These are phyloP conservation scores for Ordospora pajunii DNA, from an alignment of 371 early-diverging fungal genomes.

Conservation along the genomic window DNA sequence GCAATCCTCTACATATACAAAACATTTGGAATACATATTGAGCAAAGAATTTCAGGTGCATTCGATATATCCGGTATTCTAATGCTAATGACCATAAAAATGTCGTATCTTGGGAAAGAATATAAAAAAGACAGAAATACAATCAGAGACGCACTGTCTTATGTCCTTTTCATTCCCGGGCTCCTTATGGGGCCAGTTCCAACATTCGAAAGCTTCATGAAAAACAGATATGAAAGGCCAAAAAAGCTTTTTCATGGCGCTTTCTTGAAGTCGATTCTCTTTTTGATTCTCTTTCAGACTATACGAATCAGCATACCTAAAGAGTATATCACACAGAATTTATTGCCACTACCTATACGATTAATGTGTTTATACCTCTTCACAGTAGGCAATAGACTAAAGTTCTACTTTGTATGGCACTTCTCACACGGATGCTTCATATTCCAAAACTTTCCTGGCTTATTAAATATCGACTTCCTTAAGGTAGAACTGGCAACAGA, in stretches of 20 bases:
- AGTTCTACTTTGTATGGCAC: conserved; percentile 53
- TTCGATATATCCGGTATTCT: conserved; percentile 47
- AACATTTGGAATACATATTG: conserved; percentile 13
- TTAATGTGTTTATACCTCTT: conserved; percentile 27
- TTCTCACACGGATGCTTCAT: conserved; percentile 38
- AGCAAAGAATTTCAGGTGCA: conserved; percentile 20
- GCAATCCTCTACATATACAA: conserved; percentile 36
- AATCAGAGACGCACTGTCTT: conserved; percentile 16
- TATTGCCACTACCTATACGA: neutral
- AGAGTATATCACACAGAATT: neutral
- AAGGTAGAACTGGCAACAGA: conserved; percentile 43
- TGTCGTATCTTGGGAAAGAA: conserved; percentile 40
- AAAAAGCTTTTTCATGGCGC: neutral
- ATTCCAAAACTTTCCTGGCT: conserved; percentile 24
- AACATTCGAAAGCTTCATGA: conserved; percentile 16
- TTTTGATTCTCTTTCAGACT: neutral
- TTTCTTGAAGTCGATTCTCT: conserved; percentile 10
- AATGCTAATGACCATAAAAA: conserved; percentile 48
- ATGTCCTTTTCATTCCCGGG: conserved; percentile 39
- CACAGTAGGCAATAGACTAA: conserved; percentile 24
- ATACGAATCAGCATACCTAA: conserved; percentile 4
- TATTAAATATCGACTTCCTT: conserved; percentile 37
- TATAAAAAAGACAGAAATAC: conserved; percentile 7
- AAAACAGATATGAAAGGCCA: conserved; percentile 16
- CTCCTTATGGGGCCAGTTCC: conserved; percentile 34